Conservation (phyloP, 352 stramenopile species). For the Phytophthora hibernalis region DNA sequence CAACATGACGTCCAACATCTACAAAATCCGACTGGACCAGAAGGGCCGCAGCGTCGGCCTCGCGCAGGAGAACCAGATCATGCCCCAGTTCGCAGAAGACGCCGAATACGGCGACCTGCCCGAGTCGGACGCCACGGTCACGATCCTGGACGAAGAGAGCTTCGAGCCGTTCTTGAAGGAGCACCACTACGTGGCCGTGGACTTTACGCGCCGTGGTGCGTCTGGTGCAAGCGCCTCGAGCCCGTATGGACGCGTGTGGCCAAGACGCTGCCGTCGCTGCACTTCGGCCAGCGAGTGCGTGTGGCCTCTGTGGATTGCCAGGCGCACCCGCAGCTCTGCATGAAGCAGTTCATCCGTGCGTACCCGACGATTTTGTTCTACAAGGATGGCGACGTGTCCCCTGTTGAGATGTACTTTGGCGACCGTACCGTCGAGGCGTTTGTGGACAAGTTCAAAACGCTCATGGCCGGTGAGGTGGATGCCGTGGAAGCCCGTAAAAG, state of each 20-base stretch:
- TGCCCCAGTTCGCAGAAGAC: conserved; percentile 76
- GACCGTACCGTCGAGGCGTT: conserved; percentile 94
- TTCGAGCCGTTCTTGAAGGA: conserved; percentile 94
- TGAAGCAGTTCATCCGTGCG: conserved; percentile 95
- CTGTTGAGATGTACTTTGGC: conserved; percentile 96
- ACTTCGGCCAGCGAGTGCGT: conserved; percentile 84
- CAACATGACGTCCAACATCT: conserved; percentile 99
- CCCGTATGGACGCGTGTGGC: conserved; percentile 96
- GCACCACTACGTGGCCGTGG: conserved; percentile 96
- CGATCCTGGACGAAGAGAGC: conserved; percentile 76
- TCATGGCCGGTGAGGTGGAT: conserved; percentile 81
- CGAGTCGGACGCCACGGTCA: conserved; percentile 79
- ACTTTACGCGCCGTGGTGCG: conserved; percentile 98
- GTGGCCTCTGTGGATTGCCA: conserved; percentile 95
- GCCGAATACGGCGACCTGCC: conserved; percentile 74
- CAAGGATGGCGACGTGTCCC: conserved; percentile 90
- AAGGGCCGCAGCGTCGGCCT: conserved; percentile 86
- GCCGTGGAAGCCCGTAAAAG: conserved; percentile 89
- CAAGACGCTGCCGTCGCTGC: conserved; percentile 89
- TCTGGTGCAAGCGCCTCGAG: conserved; percentile 97
- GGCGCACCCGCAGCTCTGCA: conserved; percentile 91
- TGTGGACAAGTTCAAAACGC: conserved; percentile 91
- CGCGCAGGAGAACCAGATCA: conserved; percentile 89
- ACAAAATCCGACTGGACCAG: conserved; percentile 94
- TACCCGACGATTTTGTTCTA: conserved; percentile 98